phyloP scores from a whole-genome alignment of 306 rosid species.

The Mucuna pruriens region DNA sequence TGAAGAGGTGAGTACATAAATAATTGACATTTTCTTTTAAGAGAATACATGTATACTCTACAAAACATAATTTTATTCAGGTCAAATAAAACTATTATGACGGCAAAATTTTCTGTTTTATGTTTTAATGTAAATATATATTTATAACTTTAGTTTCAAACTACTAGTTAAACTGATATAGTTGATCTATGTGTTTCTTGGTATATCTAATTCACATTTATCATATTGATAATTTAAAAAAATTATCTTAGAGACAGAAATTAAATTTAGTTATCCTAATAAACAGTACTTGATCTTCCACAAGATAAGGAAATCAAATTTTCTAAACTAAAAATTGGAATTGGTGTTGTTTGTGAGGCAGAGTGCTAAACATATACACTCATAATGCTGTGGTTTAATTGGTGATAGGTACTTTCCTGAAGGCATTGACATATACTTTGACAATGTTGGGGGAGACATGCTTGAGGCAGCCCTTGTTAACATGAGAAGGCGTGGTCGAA shows the following conservation, averaged over 20 bases:
- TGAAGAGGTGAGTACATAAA: constrained; percentile 42
- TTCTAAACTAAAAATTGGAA: background rate
- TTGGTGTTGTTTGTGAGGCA: background rate
- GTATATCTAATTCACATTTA: background rate
- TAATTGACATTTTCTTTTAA: no score
- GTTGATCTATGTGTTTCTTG: no score
- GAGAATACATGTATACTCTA: no score
- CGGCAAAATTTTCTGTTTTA: no score
- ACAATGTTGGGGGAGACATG: constrained; percentile 70
- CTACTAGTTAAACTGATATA: no score
- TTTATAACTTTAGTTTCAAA: no score
- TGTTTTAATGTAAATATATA: no score
- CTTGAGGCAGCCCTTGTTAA: constrained; percentile 63
- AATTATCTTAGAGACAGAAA: background rate
- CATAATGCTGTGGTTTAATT: background rate
- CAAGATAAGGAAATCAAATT: no score
- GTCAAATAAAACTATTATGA: no score
- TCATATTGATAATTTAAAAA: background rate
- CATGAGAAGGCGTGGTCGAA: constrained; percentile 57
- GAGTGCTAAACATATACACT: constrained; percentile 14
- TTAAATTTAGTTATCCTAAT: background rate
- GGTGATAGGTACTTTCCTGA: constrained; percentile 55
- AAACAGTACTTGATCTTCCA: background rate
- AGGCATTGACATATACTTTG: constrained; percentile 77
- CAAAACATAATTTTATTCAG: no score